phyloP scores from a whole-genome alignment of 352 stramenopile genomes.

The Pythium sp. region DNA sequence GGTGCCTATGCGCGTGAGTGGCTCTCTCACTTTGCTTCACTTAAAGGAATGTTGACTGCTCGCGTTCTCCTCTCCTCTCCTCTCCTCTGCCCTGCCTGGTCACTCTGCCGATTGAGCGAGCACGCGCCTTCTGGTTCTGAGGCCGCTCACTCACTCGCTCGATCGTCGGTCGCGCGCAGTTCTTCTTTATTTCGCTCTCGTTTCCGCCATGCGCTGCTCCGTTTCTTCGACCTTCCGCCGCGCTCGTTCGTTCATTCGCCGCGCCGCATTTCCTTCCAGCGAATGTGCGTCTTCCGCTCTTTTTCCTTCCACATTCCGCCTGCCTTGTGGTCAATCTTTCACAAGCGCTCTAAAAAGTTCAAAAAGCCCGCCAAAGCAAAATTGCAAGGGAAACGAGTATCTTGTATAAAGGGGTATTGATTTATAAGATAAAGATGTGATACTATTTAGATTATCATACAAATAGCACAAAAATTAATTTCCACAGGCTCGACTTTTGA shows the following conservation, averaged over 20 bases:
- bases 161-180: not conserved
- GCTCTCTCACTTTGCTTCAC: not conserved
- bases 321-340: not conserved
- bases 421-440: not conserved
- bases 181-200: conserved; percentile 1
- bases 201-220: not conserved
- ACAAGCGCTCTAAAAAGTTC: not conserved
- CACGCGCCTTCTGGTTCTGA: not conserved
- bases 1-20: not conserved
- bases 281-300: not conserved
- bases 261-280: not conserved
- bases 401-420: not conserved
- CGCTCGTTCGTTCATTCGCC: not conserved
- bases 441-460: not conserved
- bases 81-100: no score
- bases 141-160: not conserved
- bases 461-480: not conserved
- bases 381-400: not conserved
- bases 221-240: not conserved
- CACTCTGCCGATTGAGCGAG: no score
- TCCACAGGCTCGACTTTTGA: not conserved
- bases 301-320: not conserved
- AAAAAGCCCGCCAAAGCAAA: not conserved
- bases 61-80: no score
- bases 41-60: not conserved